A percentile compares a stretch with the other conserved stretches of the same genome.
phyloP scores from a whole-genome alignment of 106 monocot genomes.

The Allium sativum region DNA sequence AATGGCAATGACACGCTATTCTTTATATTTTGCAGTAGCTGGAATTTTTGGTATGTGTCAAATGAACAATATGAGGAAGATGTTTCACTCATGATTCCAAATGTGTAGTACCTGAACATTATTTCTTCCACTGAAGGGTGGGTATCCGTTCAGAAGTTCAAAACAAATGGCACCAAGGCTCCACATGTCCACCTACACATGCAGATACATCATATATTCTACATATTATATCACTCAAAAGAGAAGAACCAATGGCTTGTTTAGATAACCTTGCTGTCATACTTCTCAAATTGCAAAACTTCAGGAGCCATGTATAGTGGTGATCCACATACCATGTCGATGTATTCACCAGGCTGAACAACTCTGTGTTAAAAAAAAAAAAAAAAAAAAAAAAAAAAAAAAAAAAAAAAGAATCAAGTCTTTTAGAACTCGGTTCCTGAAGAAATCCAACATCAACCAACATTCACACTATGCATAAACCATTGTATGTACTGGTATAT shows the following conservation, averaged over 20 bases:
- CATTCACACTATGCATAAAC: too few relatives aligned
- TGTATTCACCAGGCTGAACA: slow-evolving; percentile 45
- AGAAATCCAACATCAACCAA: too few relatives aligned
- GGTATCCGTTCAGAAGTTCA: slow-evolving; percentile 61
- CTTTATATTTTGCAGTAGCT: slow-evolving; percentile 40
- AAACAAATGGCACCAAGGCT: slow-evolving; percentile 55
- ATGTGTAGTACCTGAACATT: slow-evolving; percentile 42
- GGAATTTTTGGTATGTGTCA: not conserved
- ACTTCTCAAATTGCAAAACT: slow-evolving; percentile 57
- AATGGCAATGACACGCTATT: slow-evolving; percentile 37
- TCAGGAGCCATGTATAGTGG: slow-evolving; percentile 63
- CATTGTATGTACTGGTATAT: too few relatives aligned
- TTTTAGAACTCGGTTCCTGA: not conserved
- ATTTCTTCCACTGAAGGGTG: slow-evolving; percentile 37
- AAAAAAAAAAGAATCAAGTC: not conserved
- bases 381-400: not conserved
- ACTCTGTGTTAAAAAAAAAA: slow-evolving; percentile 19
- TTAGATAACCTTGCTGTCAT: slow-evolving; percentile 36
- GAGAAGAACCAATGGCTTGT: not conserved
- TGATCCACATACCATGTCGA: slow-evolving; percentile 41
- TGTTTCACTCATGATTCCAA: not conserved
- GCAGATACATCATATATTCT: not conserved
- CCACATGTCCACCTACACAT: slow-evolving; percentile 51
- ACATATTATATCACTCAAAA: not conserved
- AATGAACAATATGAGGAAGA: not conserved